Conservation (phyloP, 805 yeast species). For the Saccharomycopsis capsularis region DNA sequence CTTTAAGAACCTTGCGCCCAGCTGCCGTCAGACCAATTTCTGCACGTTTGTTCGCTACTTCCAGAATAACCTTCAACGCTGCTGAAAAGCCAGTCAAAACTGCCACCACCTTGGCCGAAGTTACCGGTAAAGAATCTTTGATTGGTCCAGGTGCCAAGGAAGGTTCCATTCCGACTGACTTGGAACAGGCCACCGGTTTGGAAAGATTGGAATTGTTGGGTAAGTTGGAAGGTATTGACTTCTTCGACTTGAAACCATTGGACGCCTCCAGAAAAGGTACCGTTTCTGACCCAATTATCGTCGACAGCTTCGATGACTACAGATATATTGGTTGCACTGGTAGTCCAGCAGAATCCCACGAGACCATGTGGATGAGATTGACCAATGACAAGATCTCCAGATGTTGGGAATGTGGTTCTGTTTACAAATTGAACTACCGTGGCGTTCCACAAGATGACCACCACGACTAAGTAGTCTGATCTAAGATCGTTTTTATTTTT, state of each 20-base stretch:
- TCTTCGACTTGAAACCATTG: conserved; percentile 84
- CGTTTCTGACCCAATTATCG: conserved; percentile 76
- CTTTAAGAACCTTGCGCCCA: conserved; percentile 12
- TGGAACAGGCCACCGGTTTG: conserved; percentile 97
- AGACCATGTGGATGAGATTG: conserved; percentile 87
- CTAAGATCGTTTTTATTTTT: too few species aligned
- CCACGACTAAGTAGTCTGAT: conserved; percentile 1
- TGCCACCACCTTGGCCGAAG: conserved; percentile 67
- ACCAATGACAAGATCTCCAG: conserved; percentile 76
- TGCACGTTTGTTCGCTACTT: conserved; percentile 24
- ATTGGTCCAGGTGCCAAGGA: conserved; percentile 86
- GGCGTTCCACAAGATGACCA: conserved; percentile 69
- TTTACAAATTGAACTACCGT: conserved; percentile 78
- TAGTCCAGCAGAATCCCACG: conserved; percentile 88
- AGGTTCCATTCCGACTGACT: conserved; percentile 84
- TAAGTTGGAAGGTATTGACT: conserved; percentile 90
- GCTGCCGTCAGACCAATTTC: conserved; percentile 5
- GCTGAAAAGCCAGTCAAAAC: conserved; percentile 42
- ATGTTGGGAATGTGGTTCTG: conserved; percentile 99
- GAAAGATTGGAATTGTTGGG: conserved; percentile 94
- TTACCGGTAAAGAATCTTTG: conserved; percentile 67
- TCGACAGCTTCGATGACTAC: conserved; percentile 86
- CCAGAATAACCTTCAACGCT: conserved; percentile 27
- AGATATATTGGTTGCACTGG: conserved; percentile 98
- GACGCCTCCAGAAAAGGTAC: conserved; percentile 88